Conservation (phyloP, 1,139 yeast genomes). For the Debaryomycetaceae sp. region DNA sequence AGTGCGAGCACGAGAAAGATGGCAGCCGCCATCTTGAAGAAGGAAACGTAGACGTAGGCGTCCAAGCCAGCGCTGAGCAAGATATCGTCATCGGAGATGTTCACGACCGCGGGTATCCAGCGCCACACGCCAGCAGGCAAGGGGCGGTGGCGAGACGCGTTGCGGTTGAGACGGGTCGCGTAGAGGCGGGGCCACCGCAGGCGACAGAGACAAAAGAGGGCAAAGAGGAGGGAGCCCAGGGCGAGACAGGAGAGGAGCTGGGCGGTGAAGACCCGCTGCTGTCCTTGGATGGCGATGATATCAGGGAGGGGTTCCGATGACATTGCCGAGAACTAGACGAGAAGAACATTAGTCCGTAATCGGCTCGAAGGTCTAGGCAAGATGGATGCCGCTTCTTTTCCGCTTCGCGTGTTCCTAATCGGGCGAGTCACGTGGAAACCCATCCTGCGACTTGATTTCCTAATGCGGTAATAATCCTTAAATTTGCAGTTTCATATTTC, state of each 20-base stretch:
- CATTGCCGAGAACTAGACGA: neutral
- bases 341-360: too few relatives aligned
- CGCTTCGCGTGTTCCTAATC: too few relatives aligned
- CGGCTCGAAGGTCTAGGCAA: too few relatives aligned
- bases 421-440: too few relatives aligned
- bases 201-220: slow-evolving; percentile 31
- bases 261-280: slow-evolving; percentile 34
- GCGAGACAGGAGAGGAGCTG: slow-evolving; percentile 29
- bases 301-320: slow-evolving; percentile 10
- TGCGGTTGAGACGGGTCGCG: slow-evolving; percentile 36
- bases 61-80: slow-evolving; percentile 32
- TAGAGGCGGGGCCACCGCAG: slow-evolving; percentile 42
- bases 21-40: slow-evolving; percentile 35
- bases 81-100: slow-evolving; percentile 32
- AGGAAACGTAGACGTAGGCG: slow-evolving; percentile 33
- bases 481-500: too few relatives aligned
- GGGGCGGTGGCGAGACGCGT: slow-evolving; percentile 18
- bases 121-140: slow-evolving; percentile 29
- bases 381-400: too few relatives aligned
- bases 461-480: too few relatives aligned
- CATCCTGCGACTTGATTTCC: too few relatives aligned
- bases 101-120: slow-evolving; percentile 28
- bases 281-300: slow-evolving; percentile 24
- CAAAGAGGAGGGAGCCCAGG: slow-evolving; percentile 25
- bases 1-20: slow-evolving; percentile 26